A percentile compares a stretch with the other conserved stretches of the same genome.
Conservation (phyloP, 208 protist species). For the Trypanosoma melophagium region DNA sequence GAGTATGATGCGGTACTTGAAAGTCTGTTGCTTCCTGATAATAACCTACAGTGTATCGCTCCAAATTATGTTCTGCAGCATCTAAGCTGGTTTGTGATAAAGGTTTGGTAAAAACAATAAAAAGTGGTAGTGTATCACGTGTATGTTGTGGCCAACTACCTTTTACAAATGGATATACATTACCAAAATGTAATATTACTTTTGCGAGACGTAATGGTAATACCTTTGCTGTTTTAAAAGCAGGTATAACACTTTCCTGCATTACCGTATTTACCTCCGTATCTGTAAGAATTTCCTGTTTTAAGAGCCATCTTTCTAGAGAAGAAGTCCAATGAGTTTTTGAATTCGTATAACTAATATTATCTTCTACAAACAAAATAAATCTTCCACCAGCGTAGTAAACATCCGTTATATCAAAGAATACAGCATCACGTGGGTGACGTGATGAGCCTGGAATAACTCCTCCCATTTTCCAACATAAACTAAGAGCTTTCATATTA, state of each 20-base stretch:
- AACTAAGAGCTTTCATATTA: not conserved
- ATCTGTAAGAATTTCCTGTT: not conserved
- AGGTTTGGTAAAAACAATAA: not conserved
- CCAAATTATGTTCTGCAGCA: not conserved
- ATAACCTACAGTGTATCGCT: constrained; percentile 2
- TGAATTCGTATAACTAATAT: not conserved
- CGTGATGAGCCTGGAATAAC: not conserved
- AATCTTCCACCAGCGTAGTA: constrained; percentile 9
- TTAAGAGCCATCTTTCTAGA: not conserved
- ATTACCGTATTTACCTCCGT: not conserved
- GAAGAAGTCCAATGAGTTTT: not conserved
- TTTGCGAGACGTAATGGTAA: not conserved
- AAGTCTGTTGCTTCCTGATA: constrained; percentile 15
- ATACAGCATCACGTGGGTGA: constrained; percentile 4
- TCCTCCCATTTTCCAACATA: not conserved
- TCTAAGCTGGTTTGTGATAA: too few relatives aligned
- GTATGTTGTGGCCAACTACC: constrained; percentile 10
- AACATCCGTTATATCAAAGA: constrained; percentile 6
- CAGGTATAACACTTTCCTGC: constrained; percentile 7
- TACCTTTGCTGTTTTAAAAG: not conserved
- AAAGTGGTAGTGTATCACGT: constrained; percentile 5
- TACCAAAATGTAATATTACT: not conserved
- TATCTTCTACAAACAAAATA: constrained; percentile 1
- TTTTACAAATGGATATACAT: constrained; percentile 9
- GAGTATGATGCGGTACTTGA: constrained; percentile 9